Percentiles rank a stretch among this genome's conserved stretches.
These are phyloP conservation scores for Daldinia grandis DNA, from an alignment of 495 filamentous ascomycete genomes.

Conservation along the genomic window DNA sequence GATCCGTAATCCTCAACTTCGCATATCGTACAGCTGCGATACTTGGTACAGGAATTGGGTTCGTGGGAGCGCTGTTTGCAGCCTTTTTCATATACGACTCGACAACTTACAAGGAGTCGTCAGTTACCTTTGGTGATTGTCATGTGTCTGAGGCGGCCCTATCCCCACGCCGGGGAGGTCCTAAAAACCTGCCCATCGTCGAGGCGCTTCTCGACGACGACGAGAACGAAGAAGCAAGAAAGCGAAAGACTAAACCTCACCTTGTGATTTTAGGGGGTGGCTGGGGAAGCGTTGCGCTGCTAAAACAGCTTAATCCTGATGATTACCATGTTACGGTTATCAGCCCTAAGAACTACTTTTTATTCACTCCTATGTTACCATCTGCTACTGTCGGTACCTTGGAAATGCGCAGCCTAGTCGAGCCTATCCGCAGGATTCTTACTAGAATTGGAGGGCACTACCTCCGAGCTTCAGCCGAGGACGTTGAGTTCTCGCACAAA, in stretches of 20 bases:
- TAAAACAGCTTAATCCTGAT: slow-evolving; percentile 89
- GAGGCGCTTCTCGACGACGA: slow-evolving; percentile 88
- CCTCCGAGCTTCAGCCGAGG: slow-evolving; percentile 81
- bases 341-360: slow-evolving; percentile 92
- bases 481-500: slow-evolving; percentile 90
- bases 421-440: slow-evolving; percentile 89
- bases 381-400: slow-evolving; percentile 96
- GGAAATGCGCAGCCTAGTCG: slow-evolving; percentile 87
- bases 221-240: slow-evolving; percentile 71
- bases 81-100: slow-evolving; percentile 96
- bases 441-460: slow-evolving; percentile 84
- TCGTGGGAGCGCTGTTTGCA: slow-evolving; percentile 63
- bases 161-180: slow-evolving; percentile 82
- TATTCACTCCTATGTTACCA: slow-evolving; percentile 98
- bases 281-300: slow-evolving; percentile 91
- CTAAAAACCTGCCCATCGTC: slow-evolving; percentile 94
- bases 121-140: slow-evolving; percentile 69
- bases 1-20: slow-evolving; percentile 57
- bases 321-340: slow-evolving; percentile 96
- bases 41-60: slow-evolving; percentile 57
- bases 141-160: slow-evolving; percentile 84
- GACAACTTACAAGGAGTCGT: slow-evolving; percentile 80
- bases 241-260: slow-evolving; percentile 83
- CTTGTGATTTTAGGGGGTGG: slow-evolving; percentile 93
- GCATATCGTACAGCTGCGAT: slow-evolving; percentile 59